Percentiles rank a stretch among this genome's conserved stretches.
These are phyloP conservation scores for Sugiyamaella paludigena DNA, from an alignment of 1,139 yeast species.

Conservation along the genomic window DNA sequence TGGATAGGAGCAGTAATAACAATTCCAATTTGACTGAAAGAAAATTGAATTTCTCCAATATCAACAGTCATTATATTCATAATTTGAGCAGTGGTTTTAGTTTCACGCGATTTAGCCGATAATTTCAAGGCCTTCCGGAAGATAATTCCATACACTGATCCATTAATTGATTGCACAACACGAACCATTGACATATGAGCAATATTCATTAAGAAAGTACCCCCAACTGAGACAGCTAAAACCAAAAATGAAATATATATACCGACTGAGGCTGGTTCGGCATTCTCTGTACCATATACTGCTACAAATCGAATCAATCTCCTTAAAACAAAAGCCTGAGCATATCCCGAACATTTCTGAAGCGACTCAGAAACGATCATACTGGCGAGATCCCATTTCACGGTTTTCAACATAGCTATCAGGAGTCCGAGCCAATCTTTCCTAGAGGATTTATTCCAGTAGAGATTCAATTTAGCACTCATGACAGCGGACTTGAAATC, in stretches of 20 bases:
- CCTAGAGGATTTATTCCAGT: conserved; percentile 32
- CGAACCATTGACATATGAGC: too few species aligned
- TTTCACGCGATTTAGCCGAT: conserved; percentile 73
- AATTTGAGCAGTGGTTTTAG: conserved; percentile 84
- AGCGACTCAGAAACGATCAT: neutral
- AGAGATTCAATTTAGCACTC: conserved; percentile 60
- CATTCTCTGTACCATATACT: conserved; percentile 46
- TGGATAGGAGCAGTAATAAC: conserved; percentile 58
- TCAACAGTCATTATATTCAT: conserved; percentile 68
- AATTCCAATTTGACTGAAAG: conserved; percentile 47
- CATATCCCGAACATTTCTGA: conserved; percentile 23
- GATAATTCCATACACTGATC: conserved; percentile 70
- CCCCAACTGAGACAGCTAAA: conserved; percentile 45
- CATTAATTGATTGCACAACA: too few species aligned
- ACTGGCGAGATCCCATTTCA: conserved; percentile 49
- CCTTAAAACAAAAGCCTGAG: conserved; percentile 79
- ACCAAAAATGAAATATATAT: conserved; percentile 78
- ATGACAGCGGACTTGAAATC: conserved; percentile 54
- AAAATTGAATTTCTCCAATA: conserved; percentile 56
- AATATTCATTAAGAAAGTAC: conserved; percentile 1
- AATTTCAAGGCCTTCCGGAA: conserved; percentile 75
- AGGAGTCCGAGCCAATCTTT: conserved; percentile 40
- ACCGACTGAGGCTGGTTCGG: conserved; percentile 63
- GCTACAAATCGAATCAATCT: conserved; percentile 74
- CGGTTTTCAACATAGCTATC: conserved; percentile 56